Evolutionary conservation across 2,329 filamentous ascomycete genomes (phyloP).

Genomic region (Penicillium oxalicum): DNA sequence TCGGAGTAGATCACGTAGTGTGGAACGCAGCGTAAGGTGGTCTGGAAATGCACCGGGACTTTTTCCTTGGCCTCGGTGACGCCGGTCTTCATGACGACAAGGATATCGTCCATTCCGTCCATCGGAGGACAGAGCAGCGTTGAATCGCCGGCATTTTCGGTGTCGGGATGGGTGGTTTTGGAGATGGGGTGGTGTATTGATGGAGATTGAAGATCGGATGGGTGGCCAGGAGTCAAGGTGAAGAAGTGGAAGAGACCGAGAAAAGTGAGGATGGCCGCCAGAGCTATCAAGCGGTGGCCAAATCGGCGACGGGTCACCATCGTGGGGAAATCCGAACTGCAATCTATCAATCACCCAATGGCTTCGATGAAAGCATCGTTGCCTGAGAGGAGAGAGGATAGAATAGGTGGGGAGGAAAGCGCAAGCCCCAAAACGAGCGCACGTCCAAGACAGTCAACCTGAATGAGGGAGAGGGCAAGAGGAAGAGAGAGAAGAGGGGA

Average conservation of each 20-base stretch:
- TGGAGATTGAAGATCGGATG: not conserved
- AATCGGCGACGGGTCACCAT: slow-evolving; percentile 41
- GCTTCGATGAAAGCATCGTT: slow-evolving; percentile 10
- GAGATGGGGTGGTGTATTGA: slow-evolving; percentile 7
- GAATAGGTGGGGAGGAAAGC: no score
- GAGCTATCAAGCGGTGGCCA: slow-evolving; percentile 36
- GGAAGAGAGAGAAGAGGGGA: no score
- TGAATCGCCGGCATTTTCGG: slow-evolving; percentile 12
- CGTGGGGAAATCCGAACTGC: slow-evolving; percentile 6
- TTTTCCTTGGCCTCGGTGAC: slow-evolving; percentile 53
- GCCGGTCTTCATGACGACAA: slow-evolving; percentile 54
- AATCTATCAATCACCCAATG: slow-evolving; percentile 7
- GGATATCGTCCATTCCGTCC: slow-evolving; percentile 46
- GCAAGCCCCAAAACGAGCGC: no score
- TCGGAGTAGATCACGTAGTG: slow-evolving; percentile 56
- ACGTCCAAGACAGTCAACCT: no score
- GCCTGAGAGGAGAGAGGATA: not conserved
- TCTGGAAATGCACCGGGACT: slow-evolving; percentile 50
- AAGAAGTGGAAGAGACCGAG: slow-evolving; percentile 54
- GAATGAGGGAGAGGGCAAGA: no score
- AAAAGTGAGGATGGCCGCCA: slow-evolving; percentile 53
- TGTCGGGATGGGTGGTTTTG: slow-evolving; percentile 6
- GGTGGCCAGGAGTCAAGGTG: slow-evolving; percentile 55
- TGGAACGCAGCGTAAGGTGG: slow-evolving; percentile 51
- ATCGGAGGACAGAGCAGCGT: slow-evolving; percentile 27